Evolutionary conservation across 1,284 basidiomycete genomes (phyloP).

Genomic region (Tylopilus sp.): DNA sequence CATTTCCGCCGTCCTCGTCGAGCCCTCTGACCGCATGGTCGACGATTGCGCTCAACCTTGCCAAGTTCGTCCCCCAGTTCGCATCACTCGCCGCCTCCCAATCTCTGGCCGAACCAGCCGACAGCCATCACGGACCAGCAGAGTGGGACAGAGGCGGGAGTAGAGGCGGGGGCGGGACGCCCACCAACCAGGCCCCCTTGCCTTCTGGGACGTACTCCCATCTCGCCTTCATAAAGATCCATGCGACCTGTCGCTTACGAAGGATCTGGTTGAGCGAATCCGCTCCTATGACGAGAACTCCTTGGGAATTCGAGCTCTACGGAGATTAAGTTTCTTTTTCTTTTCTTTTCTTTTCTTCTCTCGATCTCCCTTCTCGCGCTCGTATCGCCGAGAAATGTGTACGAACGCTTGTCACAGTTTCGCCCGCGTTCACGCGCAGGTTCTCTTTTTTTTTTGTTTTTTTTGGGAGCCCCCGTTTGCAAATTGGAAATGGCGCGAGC

Average conservation of each 20-base stretch:
- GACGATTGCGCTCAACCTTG: slow-evolving; percentile 60
- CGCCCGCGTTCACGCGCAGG: slow-evolving; percentile 17
- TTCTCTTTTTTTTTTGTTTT: no score
- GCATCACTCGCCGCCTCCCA: slow-evolving; percentile 33
- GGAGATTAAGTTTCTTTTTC: slow-evolving; percentile 27
- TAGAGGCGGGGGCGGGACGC: slow-evolving; percentile 4
- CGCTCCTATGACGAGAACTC: slow-evolving; percentile 44
- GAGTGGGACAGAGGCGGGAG: no score
- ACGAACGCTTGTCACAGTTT: neutral
- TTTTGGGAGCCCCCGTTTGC: no score
- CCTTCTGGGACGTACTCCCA: slow-evolving; percentile 62
- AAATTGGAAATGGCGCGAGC: slow-evolving; percentile 23
- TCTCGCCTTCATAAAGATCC: slow-evolving; percentile 70
- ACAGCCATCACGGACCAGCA: no score
- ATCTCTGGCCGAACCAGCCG: slow-evolving; percentile 21
- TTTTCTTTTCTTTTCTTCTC: neutral
- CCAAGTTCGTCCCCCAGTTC: slow-evolving; percentile 62
- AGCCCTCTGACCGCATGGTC: slow-evolving; percentile 69
- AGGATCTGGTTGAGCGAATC: slow-evolving; percentile 75
- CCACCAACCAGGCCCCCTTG: slow-evolving; percentile 29
- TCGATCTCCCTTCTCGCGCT: neutral
- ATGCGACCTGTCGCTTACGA: slow-evolving; percentile 76
- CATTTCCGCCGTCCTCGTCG: slow-evolving; percentile 54
- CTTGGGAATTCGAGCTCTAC: slow-evolving; percentile 71
- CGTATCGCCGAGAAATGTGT: neutral